Conservation (phyloP, 2,329 filamentous ascomycete species). For the Podosphaera leucotricha region DNA sequence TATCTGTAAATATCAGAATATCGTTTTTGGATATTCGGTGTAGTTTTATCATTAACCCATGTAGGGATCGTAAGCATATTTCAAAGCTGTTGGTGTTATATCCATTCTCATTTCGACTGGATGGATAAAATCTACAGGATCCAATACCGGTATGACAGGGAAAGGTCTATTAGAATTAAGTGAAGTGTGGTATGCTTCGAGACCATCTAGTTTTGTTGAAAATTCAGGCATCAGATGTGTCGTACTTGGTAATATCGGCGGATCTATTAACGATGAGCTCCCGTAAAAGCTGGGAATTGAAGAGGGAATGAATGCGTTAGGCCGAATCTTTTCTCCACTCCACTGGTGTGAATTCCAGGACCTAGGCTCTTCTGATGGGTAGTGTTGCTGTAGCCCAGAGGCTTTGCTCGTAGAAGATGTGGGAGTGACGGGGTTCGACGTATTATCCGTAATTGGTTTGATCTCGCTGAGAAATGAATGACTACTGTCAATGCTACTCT, state of each 20-base stretch:
- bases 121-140: background rate
- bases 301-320: too few relatives aligned
- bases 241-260: too few relatives aligned
- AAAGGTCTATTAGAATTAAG: background rate
- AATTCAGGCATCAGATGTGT: background rate
- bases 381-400: too few relatives aligned
- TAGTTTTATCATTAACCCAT: background rate
- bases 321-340: too few relatives aligned
- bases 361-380: too few relatives aligned
- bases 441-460: background rate
- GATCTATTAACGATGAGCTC: too few relatives aligned
- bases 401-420: too few relatives aligned
- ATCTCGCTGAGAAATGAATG: background rate
- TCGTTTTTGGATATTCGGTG: too few relatives aligned
- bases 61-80: slow-evolving; percentile 1
- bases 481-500: slow-evolving; percentile 1
- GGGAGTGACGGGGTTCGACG: background rate
- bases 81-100: background rate
- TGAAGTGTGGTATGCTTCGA: background rate
- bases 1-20: too few relatives aligned
- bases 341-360: too few relatives aligned
- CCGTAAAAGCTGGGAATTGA: too few relatives aligned
- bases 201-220: background rate
- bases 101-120: background rate
- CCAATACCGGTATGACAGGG: background rate